A percentile compares a stretch with the other conserved stretches of the same genome.
These are phyloP conservation scores for Skeletonema costatum DNA, from an alignment of 108 stramenopile genomes.

Conservation along the genomic window DNA sequence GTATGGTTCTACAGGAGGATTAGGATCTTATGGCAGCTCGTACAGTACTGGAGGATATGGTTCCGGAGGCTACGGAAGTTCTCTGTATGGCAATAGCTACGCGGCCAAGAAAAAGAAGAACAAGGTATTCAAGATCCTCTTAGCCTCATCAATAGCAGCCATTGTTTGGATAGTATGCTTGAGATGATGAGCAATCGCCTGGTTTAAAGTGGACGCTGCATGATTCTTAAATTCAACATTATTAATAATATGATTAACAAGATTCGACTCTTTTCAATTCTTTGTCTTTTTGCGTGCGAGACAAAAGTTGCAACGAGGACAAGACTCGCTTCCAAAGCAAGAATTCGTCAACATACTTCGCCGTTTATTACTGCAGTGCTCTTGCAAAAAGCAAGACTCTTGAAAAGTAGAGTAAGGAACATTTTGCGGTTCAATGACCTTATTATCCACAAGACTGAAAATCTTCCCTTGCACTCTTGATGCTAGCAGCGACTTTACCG, in stretches of 20 bases:
- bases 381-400: constrained; percentile 22
- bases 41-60: constrained; percentile 3
- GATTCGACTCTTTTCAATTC: background rate
- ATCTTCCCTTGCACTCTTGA: constrained; percentile 34
- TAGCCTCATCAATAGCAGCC: constrained; percentile 44
- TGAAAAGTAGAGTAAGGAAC: background rate
- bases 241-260: background rate
- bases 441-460: constrained; percentile 12
- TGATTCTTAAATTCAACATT: background rate
- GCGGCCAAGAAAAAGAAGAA: constrained; percentile 30
- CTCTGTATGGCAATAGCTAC: constrained; percentile 1
- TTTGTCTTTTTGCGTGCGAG: constrained; percentile 5
- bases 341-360: background rate
- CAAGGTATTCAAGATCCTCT: constrained; percentile 40
- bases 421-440: constrained; percentile 4
- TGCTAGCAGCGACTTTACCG: constrained; percentile 12
- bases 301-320: constrained; percentile 19
- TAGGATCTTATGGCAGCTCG: background rate
- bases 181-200: constrained; percentile 9
- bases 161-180: constrained; percentile 47
- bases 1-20: background rate
- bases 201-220: background rate
- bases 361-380: background rate
- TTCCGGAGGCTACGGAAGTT: constrained; percentile 18
- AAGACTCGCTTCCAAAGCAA: constrained; percentile 18